These are phyloP conservation scores for Austroboletus novae-zelandiae DNA, from an alignment of 1,284 basidiomycete species.

Conservation along the genomic window DNA sequence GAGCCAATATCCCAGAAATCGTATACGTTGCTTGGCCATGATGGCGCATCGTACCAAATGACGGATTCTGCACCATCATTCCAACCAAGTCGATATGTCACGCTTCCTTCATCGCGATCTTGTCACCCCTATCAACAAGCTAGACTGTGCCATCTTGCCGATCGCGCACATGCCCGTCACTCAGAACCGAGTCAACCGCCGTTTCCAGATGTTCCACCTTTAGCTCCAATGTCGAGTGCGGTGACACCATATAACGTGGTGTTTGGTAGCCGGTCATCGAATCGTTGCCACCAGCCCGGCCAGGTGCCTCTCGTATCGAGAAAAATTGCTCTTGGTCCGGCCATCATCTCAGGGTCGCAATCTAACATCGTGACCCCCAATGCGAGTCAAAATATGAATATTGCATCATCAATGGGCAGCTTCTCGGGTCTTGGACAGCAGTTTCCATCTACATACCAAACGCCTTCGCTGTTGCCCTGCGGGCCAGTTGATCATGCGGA, in stretches of 20 bases:
- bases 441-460: not conserved
- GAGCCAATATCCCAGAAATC: constrained; percentile 2
- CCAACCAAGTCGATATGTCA: constrained; percentile 2
- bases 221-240: not conserved
- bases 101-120: constrained; percentile 5
- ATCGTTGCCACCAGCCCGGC: not conserved
- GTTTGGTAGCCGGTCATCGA: not conserved
- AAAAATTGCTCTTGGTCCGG: not conserved
- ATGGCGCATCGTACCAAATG: not conserved
- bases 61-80: constrained; percentile 7
- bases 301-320: constrained; percentile 2
- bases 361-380: not conserved
- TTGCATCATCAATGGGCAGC: not conserved
- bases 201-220: not conserved
- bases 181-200: constrained; percentile 2
- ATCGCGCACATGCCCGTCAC: constrained; percentile 10
- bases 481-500: constrained; percentile 17
- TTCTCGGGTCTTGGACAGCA: not conserved
- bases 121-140: constrained; percentile 15
- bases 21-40: constrained; percentile 5
- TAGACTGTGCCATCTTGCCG: constrained; percentile 9
- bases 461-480: not conserved
- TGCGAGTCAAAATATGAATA: constrained; percentile 1
- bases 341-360: constrained; percentile 4
- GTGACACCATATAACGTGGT: not conserved